Conservation (phyloP, 257 asterid genomes). For the Galeopsis tetrahit region DNA sequence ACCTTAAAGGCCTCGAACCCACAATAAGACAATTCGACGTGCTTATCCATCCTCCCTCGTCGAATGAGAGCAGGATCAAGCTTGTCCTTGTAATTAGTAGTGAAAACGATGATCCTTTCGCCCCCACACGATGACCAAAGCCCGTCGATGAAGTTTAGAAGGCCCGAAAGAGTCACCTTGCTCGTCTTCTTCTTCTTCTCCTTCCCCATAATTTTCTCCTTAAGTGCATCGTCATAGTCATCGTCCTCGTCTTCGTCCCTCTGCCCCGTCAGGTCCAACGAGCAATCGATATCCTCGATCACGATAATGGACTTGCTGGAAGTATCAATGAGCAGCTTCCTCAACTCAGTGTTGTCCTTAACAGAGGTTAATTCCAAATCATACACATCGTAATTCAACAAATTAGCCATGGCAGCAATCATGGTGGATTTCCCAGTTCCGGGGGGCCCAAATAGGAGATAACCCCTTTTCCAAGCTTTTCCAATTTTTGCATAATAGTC, state of each 20-base stretch:
- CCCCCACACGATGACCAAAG: conserved; percentile 72
- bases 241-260: conserved; percentile 27
- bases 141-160: conserved; percentile 68
- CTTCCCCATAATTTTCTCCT: conserved; percentile 31
- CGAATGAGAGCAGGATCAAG: conserved; percentile 66
- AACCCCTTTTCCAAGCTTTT: conserved; percentile 70
- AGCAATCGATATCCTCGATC: conserved; percentile 66
- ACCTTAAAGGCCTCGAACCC: conserved; percentile 49
- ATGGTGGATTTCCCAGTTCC: conserved; percentile 63
- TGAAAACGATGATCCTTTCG: conserved; percentile 59
- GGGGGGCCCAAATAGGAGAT: conserved; percentile 32
- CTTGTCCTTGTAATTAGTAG: conserved; percentile 58
- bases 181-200: conserved; percentile 36
- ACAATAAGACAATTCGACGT: conserved; percentile 56
- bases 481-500: conserved; percentile 65
- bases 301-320: conserved; percentile 50
- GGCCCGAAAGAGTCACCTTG: conserved; percentile 63
- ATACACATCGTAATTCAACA: conserved; percentile 51
- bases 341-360: conserved; percentile 54
- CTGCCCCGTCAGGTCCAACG: conserved; percentile 57
- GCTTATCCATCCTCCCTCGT: conserved; percentile 69
- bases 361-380: conserved; percentile 56
- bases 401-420: conserved; percentile 65
- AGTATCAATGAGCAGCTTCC: conserved; percentile 54
- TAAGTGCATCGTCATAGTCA: conserved; percentile 21